Percentiles rank a stretch among this genome's conserved stretches.
These are phyloP conservation scores for Lactifluus hygrophoroides DNA, from an alignment of 768 basidiomycete genomes.

Conservation along the genomic window DNA sequence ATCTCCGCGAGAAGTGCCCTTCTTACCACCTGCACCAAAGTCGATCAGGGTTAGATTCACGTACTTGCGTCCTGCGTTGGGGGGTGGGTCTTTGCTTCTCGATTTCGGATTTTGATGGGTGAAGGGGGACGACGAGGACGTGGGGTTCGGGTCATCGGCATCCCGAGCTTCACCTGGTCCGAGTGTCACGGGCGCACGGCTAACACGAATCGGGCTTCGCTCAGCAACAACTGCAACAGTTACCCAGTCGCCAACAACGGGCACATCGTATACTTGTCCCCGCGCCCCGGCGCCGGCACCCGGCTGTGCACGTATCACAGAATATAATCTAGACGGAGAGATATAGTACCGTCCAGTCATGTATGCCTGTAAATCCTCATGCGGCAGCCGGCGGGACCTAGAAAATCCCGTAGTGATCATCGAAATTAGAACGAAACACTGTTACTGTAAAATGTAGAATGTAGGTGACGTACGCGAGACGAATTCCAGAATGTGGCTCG, in stretches of 20 bases:
- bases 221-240: conserved; percentile 95
- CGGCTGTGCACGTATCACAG: conserved; percentile 64
- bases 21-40: conserved; percentile 59
- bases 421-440: not conserved
- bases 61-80: conserved; percentile 64
- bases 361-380: conserved; percentile 74
- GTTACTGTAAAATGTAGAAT: not conserved
- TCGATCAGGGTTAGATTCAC: conserved; percentile 80
- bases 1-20: conserved; percentile 64
- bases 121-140: not conserved
- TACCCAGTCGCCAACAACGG: conserved; percentile 89
- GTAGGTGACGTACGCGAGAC: conserved; percentile 55
- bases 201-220: conserved; percentile 70
- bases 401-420: not conserved
- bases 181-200: conserved; percentile 50
- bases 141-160: conserved; percentile 22
- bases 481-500: conserved; percentile 89
- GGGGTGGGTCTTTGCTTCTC: conserved; percentile 25
- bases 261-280: conserved; percentile 75
- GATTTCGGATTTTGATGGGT: not conserved
- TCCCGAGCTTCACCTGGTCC: conserved; percentile 37
- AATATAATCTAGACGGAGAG: conserved; percentile 84
- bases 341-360: conserved; percentile 79
- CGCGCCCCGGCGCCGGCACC: conserved; percentile 37
- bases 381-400: conserved; percentile 65